phyloP scores from a whole-genome alignment of 495 filamentous ascomycete genomes.

The Hypoxylon rickii region DNA sequence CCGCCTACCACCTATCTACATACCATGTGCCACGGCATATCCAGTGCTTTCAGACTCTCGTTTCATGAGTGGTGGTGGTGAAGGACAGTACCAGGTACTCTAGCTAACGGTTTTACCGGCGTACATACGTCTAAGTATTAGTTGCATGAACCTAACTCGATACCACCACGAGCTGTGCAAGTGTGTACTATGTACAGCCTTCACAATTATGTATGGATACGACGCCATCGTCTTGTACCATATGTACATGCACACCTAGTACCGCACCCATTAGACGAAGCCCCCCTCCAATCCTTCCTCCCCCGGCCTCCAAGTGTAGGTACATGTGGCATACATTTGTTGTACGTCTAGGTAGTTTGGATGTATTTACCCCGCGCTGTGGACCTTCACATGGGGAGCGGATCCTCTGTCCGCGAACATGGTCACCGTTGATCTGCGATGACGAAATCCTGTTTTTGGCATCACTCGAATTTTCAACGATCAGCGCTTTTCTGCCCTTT shows the following conservation, averaged over 20 bases:
- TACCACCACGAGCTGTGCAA: not conserved
- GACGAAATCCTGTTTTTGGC: conserved; percentile 35
- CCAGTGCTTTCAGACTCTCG: not conserved
- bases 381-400: conserved; percentile 4
- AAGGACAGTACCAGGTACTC: no score
- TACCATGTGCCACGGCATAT: no score
- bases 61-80: no score
- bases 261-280: no score
- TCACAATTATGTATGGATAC: conserved; percentile 1
- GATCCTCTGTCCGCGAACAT: not conserved
- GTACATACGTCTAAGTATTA: not conserved
- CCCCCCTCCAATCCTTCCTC: no score
- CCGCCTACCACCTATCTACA: not conserved
- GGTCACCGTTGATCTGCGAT: conserved; percentile 20
- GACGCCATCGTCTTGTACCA: conserved; percentile 5
- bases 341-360: not conserved
- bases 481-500: conserved; percentile 1
- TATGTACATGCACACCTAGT: no score
- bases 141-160: conserved; percentile 25
- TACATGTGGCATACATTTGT: not conserved
- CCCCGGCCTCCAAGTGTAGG: not conserved
- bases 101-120: not conserved
- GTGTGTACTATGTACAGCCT: not conserved
- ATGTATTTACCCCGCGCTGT: conserved; percentile 6
- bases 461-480: conserved; percentile 4